Evolutionary conservation across 2,329 filamentous ascomycete species (phyloP).

Genomic region (Colletotrichum salicis): DNA sequence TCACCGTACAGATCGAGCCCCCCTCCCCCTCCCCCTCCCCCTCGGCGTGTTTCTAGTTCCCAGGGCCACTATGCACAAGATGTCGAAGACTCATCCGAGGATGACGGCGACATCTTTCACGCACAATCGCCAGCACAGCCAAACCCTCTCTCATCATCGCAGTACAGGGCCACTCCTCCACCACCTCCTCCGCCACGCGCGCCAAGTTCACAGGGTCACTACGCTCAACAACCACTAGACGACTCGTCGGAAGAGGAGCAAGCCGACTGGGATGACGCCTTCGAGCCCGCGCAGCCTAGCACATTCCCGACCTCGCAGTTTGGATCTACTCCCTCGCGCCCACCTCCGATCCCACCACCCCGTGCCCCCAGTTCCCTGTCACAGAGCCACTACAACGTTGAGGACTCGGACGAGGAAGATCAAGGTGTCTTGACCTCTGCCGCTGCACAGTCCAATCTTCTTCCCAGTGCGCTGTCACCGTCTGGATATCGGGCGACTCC

Average conservation of each 20-base stretch:
- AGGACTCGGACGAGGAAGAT: constrained; percentile 19
- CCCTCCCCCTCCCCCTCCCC: constrained; percentile 13
- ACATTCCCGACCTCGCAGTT: neutral
- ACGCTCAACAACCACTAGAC: neutral
- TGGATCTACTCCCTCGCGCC: neutral
- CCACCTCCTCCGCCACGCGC: neutral
- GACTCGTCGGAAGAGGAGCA: constrained; percentile 23
- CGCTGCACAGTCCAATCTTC: neutral
- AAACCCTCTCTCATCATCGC: neutral
- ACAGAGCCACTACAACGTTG: constrained; percentile 7
- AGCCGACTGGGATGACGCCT: constrained; percentile 6
- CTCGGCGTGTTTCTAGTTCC: neutral
- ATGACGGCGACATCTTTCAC: neutral
- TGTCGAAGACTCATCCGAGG: constrained; percentile 12
- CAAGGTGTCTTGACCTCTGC: constrained; percentile 17
- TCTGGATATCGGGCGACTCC: neutral
- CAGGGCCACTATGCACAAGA: constrained; percentile 2
- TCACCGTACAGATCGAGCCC: constrained; percentile 13
- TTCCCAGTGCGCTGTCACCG: constrained; percentile 2
- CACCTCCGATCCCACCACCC: constrained; percentile 5
- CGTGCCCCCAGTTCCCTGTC: constrained; percentile 2
- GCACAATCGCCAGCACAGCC: neutral
- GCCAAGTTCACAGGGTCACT: constrained; percentile 9
- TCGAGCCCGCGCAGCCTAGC: constrained; percentile 1
- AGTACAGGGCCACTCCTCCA: neutral